phyloP scores from a whole-genome alignment of 202 grass and related monocot genomes.

The Musa balbisiana region DNA sequence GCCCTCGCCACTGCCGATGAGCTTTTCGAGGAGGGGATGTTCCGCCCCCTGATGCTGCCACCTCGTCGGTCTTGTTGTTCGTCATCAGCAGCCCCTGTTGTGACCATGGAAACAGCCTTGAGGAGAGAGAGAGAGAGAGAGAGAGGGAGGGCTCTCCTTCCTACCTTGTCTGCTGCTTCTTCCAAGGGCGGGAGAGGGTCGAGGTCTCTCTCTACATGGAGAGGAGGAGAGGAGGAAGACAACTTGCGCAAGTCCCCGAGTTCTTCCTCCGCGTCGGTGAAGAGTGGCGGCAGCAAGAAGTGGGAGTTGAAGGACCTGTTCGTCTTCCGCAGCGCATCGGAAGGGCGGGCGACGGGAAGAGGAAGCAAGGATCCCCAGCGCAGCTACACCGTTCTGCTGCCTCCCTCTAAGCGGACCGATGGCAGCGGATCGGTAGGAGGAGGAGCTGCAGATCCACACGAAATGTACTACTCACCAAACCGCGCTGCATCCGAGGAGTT shows the following conservation, averaged over 20 bases:
- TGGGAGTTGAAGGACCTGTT: conserved; percentile 81
- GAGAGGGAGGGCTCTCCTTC: conserved; percentile 34
- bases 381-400: conserved; percentile 57
- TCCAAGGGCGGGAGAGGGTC: conserved; percentile 30
- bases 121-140: conserved; percentile 27
- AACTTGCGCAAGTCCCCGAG: conserved; percentile 27
- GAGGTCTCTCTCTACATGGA: conserved; percentile 68
- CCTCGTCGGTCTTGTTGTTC: background rate
- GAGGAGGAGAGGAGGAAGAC: conserved; percentile 23
- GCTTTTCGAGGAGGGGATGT: conserved; percentile 93
- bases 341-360: conserved; percentile 51
- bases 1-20: conserved; percentile 71
- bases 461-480: conserved; percentile 50
- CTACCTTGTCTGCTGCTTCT: background rate
- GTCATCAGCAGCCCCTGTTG: conserved; percentile 1
- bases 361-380: conserved; percentile 71
- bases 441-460: conserved; percentile 39
- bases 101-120: background rate
- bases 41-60: conserved; percentile 57
- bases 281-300: conserved; percentile 60
- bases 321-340: conserved; percentile 90
- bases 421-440: background rate
- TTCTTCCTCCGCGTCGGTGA: conserved; percentile 34
- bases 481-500: conserved; percentile 53
- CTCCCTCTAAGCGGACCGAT: background rate